These are phyloP conservation scores for Claviceps paspali DNA, from an alignment of 2,329 filamentous ascomycete species.

Conservation along the genomic window DNA sequence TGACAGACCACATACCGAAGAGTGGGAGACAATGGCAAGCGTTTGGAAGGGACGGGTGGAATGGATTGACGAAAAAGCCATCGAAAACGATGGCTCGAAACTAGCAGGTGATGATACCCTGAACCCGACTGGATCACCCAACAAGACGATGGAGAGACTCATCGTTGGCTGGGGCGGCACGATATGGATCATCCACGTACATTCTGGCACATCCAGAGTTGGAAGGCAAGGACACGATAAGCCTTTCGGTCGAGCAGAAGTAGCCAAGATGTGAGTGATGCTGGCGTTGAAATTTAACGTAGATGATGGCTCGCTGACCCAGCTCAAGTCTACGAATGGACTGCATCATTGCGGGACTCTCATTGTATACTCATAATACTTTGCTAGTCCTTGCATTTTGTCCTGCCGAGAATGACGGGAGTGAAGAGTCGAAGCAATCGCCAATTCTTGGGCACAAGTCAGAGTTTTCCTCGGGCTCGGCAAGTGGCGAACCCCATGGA, in stretches of 20 bases:
- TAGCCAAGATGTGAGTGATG: conserved; percentile 69
- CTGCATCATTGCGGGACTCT: conserved; percentile 94
- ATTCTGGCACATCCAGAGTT: conserved; percentile 52
- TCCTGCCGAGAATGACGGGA: conserved; percentile 53
- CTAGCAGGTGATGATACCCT: background rate
- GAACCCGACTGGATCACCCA: background rate
- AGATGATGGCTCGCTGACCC: background rate
- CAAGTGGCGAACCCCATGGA: conserved; percentile 43
- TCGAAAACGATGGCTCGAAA: conserved; percentile 53
- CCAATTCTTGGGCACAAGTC: conserved; percentile 23
- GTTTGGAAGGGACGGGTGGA: conserved; percentile 88
- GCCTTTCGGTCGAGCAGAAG: conserved; percentile 68
- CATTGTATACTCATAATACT: conserved; percentile 83
- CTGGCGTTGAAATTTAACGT: background rate
- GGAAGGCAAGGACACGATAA: conserved; percentile 55
- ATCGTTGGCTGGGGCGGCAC: conserved; percentile 92
- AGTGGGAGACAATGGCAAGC: conserved; percentile 92
- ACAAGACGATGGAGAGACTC: conserved; percentile 50
- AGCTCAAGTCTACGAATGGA: conserved; percentile 69
- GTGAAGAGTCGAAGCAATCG: conserved; percentile 17
- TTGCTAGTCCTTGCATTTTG: conserved; percentile 87
- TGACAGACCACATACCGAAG: conserved; percentile 68
- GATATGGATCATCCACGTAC: conserved; percentile 89
- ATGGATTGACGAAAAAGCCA: conserved; percentile 74
- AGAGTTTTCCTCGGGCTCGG: conserved; percentile 29